Conservation (phyloP, 2,329 filamentous ascomycete genomes). For the Epicoccum nigrum region DNA sequence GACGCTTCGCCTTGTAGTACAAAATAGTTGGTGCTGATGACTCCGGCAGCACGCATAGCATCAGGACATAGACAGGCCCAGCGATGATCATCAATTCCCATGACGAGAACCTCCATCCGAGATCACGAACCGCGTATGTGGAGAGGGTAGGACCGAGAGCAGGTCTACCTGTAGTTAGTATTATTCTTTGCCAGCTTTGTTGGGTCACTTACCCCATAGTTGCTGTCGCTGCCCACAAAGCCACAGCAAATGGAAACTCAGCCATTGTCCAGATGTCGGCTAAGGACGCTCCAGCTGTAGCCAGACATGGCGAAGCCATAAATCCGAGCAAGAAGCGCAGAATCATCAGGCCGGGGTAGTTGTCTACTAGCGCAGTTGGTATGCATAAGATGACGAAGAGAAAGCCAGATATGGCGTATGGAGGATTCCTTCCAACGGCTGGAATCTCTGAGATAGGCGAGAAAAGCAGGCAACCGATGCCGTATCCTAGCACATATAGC, state of each 20-base stretch:
- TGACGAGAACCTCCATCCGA: constrained; percentile 81
- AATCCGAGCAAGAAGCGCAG: constrained; percentile 47
- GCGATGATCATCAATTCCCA: constrained; percentile 82
- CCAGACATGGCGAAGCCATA: constrained; percentile 44
- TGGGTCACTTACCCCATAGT: constrained; percentile 52
- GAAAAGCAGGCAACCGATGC: constrained; percentile 68
- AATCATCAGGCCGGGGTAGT: constrained; percentile 67
- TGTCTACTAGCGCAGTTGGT: constrained; percentile 66
- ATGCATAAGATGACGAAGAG: constrained; percentile 71
- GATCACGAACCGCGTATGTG: constrained; percentile 72
- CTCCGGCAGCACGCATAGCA: constrained; percentile 83
- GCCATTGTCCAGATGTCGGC: constrained; percentile 47
- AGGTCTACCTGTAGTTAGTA: constrained; percentile 49
- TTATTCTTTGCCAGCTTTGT: rapidly evolving
- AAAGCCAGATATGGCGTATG: constrained; percentile 71
- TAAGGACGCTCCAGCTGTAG: constrained; percentile 43
- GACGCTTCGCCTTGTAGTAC: constrained; percentile 68
- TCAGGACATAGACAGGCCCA: constrained; percentile 72
- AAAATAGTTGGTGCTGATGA: constrained; percentile 73
- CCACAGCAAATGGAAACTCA: constrained; percentile 51
- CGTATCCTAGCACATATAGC: constrained; percentile 66
- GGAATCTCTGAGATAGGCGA: constrained; percentile 71
- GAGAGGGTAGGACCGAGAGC: constrained; percentile 68
- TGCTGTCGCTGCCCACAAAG: constrained; percentile 49
- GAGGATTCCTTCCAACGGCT: constrained; percentile 67